Percentiles rank a stretch among this genome's conserved stretches.
These are phyloP conservation scores for Apophysomyces trapeziformis DNA, from an alignment of 371 early-diverging fungal genomes.

Conservation along the genomic window DNA sequence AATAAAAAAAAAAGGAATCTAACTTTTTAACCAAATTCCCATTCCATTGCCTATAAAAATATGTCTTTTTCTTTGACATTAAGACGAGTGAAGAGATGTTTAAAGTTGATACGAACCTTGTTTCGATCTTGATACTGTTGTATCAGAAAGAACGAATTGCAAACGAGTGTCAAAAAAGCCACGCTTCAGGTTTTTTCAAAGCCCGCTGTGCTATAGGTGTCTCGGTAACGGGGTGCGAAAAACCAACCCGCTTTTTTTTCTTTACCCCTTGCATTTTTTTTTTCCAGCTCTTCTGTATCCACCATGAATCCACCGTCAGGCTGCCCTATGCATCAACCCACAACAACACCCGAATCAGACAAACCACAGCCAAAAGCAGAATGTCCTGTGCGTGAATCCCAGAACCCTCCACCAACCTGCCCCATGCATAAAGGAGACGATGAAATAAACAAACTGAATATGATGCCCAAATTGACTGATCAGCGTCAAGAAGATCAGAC, in stretches of 20 bases:
- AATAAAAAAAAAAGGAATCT: too few species aligned
- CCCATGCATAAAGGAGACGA: conserved; percentile 55
- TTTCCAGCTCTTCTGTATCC: neutral
- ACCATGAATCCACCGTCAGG: conserved; percentile 14
- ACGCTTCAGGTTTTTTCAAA: too few species aligned
- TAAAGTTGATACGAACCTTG: too few species aligned
- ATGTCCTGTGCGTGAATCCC: conserved; percentile 57
- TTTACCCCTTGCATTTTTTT: neutral
- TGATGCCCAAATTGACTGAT: conserved; percentile 83
- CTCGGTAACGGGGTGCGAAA: too few species aligned
- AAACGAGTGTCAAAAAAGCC: too few species aligned
- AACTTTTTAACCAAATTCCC: too few species aligned
- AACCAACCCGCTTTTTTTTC: neutral
- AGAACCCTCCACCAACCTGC: conserved; percentile 44
- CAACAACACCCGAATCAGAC: conserved; percentile 10
- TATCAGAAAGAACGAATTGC: too few species aligned
- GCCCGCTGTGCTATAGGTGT: too few species aligned
- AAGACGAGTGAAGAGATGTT: too few species aligned
- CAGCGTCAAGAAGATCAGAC: conserved; percentile 66
- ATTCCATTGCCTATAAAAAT: too few species aligned
- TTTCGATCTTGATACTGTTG: too few species aligned
- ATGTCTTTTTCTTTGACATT: too few species aligned
- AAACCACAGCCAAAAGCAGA: conserved; percentile 40
- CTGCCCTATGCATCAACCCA: conserved; percentile 12
- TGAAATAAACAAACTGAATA: conserved; percentile 79